Base-by-base conservation (phyloP, 139 green algal species). In the Micractinium sp. region DNA sequence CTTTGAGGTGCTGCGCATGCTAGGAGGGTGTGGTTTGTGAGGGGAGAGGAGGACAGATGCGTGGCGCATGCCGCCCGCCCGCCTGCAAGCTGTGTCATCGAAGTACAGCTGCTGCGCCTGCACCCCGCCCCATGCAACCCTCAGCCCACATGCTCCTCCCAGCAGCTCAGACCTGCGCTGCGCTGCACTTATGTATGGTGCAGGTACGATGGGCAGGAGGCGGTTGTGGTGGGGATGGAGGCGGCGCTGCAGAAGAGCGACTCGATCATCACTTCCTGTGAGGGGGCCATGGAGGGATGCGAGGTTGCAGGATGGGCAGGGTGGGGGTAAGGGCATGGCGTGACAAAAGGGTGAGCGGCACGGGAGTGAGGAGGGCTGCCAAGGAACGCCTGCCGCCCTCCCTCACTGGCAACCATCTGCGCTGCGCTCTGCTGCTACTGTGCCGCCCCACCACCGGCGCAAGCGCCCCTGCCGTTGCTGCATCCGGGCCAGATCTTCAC, bases 141-240 rank as follows among this genome's bases (percentile, higher is more conserved):
- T 66, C 47, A 71, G 22, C 3, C 63, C 63, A 7, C 63, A 23
- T 71, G 20, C 19, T 27, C 63, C 9, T 29, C 25, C 67, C 67
- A 29, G 23, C 1, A 18, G 67, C 67, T 31, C 25, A 31, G 19
- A 29, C 63, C 63, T 27, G 22, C 2, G 63, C 63, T 71, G 63
- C 20, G 20, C 63, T 12, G 4, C 63, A 31, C 63, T 27, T 71
- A 29, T 27, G 20, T 4, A 12, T 31, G 22, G 20, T 7, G 63
- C 71, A 95, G 94, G 33, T 99, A 99, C 92, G 97, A 99, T 89
- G 98, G 98, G 12, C 98, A 99, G 89, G 98, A 99, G 91, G 98
- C 98, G 3, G 96, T 99, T 18, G 92, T 95, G 56, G 96, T 96
- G 60, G 98, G 98, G 83, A 98, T 99, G 92, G 97, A 99, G 83